Base-by-base conservation (phyloP, 106 monocot species). In the Iris macrosiphon region DNA sequence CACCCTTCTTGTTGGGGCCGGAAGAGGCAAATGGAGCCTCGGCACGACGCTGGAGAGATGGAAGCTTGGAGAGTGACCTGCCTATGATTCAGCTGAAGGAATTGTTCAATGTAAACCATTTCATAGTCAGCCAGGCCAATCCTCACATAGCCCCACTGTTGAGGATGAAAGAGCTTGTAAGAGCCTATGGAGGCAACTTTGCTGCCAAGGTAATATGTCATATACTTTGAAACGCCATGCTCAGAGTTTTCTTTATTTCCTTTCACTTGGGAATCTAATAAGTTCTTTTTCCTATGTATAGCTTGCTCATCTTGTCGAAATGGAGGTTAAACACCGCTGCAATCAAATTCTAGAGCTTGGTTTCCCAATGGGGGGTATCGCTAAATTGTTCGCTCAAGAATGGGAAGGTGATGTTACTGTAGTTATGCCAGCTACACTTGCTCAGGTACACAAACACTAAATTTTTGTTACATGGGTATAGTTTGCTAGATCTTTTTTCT, bases 351-450 rank as follows among this genome's bases (percentile, higher is more conserved):
- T 92, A n/a, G 79, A 92, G 51, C 73, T 92, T 4, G 82, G 92
- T 1, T 79, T 86, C 65, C 92, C 92, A 20, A n/a, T 92, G 67
- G 79, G 85, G n/a, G 79, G 82, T 17, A 45, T 92, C 33, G 92
- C 92, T 0, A 92, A 86, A 46, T 46, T 92, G 22, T 92, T 92
- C 77, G 85, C 92, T 52, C 86, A 92, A 71, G 92, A 92, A 34
- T 92, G 92, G 86, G 92, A 92, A 43, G 92, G 92, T 22, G 92
- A 92, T 63, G 79, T 92, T 35, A 92, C 92, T 4, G 65, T 92
- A 14, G 86, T 86, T 15, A 92, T 92, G 92, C 92, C 82, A 15
- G 86, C 92, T 27, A 92, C 92, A 32, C 79, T 85, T 66, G 78
- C 91, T 52, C 85, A 85, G 81, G 85, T 91, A 61, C 26, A 15